Evolutionary conservation across 257 asterid species (phyloP), one percentile per base, ranked within the genome.

Genomic region (Nicotiana obtusifolia): DNA sequence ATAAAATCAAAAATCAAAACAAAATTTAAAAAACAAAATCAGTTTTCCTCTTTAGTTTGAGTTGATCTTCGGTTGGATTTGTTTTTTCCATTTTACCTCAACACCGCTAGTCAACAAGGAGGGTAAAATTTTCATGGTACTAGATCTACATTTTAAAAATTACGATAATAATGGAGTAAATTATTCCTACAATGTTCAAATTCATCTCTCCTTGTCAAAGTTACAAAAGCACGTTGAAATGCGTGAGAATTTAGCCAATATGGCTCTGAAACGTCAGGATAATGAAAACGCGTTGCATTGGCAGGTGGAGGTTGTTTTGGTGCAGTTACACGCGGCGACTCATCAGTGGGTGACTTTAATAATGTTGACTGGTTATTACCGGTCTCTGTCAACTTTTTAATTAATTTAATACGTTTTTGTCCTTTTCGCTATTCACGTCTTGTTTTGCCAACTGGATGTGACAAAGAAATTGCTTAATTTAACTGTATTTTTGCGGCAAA

Each of bases 331-430:
- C 86, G 87, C 83, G 90, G 82, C 67, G 0, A 15, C 2, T 4
- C 0, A 0, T 1, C 1, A 81, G 0, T 88, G 89, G 88, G 1
- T 71, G 19, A 0, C 7, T 52, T 1, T 53, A 54, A 66, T 81
- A 8, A 22, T 22, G 49, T 73, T 71, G 81, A 87, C 88, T 53
- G 85, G 83, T 71, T 19, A 73, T 76, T 81, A 71, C 61, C 89
- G 31, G 86, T 84, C 82, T 19, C 33, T 81, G 28, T 81, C 81
- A 6, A 3, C 84, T 64, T 81, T 79, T 41, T 41, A 41, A 10
- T 35, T 41, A 81, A 52, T 76, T 77, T 61, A 56, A 33, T 81
- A 54, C 35, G 47, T 49, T 20, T 61, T 82, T 82, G 86, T 82
- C 84, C 54, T 69, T 71, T 61, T 9, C 9, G 7, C 13, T 19